A percentile compares a stretch with the other conserved stretches of the same genome.
phyloP scores from a whole-genome alignment of 139 green algal genomes.

The Ettlia oleoabundans region DNA sequence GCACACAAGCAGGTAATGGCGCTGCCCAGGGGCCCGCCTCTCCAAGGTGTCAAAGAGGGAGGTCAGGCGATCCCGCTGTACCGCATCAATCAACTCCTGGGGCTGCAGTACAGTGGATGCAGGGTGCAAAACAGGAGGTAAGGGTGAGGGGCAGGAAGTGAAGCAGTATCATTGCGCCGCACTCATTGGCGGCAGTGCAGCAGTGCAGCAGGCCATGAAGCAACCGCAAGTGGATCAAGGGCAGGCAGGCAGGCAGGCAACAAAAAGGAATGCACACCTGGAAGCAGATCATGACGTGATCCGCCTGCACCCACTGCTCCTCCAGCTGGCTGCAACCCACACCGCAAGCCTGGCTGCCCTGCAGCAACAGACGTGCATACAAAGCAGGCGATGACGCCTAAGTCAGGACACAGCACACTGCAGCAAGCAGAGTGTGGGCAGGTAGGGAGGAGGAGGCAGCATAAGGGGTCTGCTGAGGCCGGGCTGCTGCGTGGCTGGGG shows the following conservation, averaged over 20 bases:
- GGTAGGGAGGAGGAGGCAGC: too few species aligned
- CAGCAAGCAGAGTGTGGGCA: too few species aligned
- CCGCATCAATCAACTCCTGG: constrained; percentile 42
- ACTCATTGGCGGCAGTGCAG: too few species aligned
- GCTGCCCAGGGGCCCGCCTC: constrained; percentile 9
- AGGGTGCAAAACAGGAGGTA: not conserved
- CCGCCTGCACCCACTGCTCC: constrained; percentile 25
- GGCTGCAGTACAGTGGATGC: constrained; percentile 8
- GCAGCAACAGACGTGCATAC: not conserved
- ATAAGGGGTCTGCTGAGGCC: too few species aligned
- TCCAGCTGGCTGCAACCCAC: not conserved
- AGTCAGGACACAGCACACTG: not conserved
- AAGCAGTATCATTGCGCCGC: too few species aligned
- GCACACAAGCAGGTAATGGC: constrained; percentile 18
- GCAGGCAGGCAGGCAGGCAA: too few species aligned
- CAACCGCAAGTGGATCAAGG: too few species aligned
- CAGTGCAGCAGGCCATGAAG: not conserved
- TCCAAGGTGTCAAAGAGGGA: constrained; percentile 20
- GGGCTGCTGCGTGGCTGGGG: too few species aligned
- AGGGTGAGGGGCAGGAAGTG: not conserved
- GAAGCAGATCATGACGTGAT: constrained; percentile 1
- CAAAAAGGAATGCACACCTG: too few species aligned
- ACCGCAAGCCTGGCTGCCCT: constrained; percentile 5
- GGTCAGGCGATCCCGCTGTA: constrained; percentile 26
- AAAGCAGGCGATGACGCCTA: not conserved